Evolutionary conservation across 129 eudicot species (phyloP).

Genomic region (Flaveria robusta): DNA sequence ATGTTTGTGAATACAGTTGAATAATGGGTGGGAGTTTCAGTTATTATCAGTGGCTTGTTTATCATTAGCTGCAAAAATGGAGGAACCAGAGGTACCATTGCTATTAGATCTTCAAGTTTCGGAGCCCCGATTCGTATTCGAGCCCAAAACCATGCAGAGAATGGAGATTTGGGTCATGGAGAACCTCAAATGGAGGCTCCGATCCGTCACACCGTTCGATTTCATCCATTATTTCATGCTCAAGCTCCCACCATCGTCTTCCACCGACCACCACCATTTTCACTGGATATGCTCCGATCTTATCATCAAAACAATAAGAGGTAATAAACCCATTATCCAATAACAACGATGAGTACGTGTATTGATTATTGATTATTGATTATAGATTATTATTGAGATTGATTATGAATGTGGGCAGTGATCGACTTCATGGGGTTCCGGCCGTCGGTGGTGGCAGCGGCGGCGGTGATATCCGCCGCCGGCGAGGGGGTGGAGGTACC

Average conservation of each 20-base stretch:
- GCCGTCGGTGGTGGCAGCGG: conserved; percentile 61
- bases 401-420: conserved; percentile 37
- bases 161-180: conserved; percentile 69
- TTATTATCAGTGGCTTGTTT: conserved; percentile 60
- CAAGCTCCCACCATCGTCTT: conserved; percentile 22
- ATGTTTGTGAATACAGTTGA: conserved; percentile 30
- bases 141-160: conserved; percentile 47
- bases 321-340: conserved; percentile 27
- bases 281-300: conserved; percentile 45
- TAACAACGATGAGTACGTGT: too few relatives aligned
- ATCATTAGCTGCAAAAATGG: conserved; percentile 66
- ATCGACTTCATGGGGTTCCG: conserved; percentile 47
- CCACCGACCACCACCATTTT: background rate
- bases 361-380: too few relatives aligned
- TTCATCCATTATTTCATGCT: conserved; percentile 49
- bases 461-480: conserved; percentile 50
- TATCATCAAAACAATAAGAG: conserved; percentile 50
- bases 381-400: background rate
- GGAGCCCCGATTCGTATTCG: conserved; percentile 47
- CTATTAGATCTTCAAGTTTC: conserved; percentile 54
- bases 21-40: conserved; percentile 54
- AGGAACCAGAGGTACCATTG: conserved; percentile 49
- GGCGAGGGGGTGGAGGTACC: conserved; percentile 40
- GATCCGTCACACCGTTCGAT: conserved; percentile 62
- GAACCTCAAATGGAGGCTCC: conserved; percentile 54